Conservation (phyloP, 345 rosid species). For the Jatropha curcas region DNA sequence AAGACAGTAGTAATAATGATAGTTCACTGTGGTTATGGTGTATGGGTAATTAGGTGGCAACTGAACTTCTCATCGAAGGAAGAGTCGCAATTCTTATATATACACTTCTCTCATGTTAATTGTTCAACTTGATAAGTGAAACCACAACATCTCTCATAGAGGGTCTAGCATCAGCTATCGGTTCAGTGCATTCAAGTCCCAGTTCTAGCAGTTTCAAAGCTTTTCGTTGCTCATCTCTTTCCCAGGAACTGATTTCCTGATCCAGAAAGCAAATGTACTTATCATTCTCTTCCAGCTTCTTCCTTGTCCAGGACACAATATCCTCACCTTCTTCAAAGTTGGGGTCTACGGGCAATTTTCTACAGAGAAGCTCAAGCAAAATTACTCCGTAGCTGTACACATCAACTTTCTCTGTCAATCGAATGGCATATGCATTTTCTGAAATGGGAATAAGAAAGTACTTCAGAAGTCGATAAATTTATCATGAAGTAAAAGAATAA, state of each 20-base stretch:
- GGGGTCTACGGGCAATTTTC: conserved; percentile 42
- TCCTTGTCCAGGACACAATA: conserved; percentile 34
- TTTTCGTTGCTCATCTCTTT: conserved; percentile 31
- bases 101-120: conserved; percentile 12
- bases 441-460: conserved; percentile 1
- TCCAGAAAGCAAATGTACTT: conserved; percentile 34
- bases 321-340: conserved; percentile 35
- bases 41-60: no score
- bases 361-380: conserved; percentile 34
- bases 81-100: no score
- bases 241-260: conserved; percentile 38
- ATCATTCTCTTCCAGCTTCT: conserved; percentile 31
- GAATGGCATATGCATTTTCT: conserved; percentile 38
- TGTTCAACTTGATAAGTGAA: conserved; percentile 33
- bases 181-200: conserved; percentile 40
- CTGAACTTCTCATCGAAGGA: no score
- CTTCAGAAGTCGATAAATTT: not conserved
- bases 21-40: no score
- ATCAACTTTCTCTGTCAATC: conserved; percentile 40
- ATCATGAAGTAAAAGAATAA: not conserved
- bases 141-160: conserved; percentile 42
- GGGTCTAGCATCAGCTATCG: conserved; percentile 32
- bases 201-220: conserved; percentile 37
- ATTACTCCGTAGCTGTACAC: conserved; percentile 42
- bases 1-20: no score